These are phyloP conservation scores for Populus euphratica DNA, from an alignment of 345 rosid genomes.

Conservation along the genomic window DNA sequence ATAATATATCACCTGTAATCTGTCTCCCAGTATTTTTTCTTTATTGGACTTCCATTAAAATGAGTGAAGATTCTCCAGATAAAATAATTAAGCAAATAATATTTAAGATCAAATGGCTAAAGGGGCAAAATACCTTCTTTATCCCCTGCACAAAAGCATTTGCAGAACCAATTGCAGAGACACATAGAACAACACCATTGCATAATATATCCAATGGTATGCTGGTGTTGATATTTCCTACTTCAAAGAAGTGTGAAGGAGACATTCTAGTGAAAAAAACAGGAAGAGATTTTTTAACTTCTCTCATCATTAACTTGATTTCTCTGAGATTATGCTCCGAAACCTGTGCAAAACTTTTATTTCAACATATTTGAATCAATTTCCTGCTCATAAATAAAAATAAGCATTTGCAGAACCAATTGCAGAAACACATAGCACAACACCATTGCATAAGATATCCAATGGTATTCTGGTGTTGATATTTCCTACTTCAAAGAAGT, in stretches of 20 bases:
- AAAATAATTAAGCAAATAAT: not conserved
- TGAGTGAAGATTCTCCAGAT: not conserved
- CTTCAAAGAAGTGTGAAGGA: constrained; percentile 52
- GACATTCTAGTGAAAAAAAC: constrained; percentile 58
- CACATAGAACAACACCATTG: constrained; percentile 45
- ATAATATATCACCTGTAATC: not conserved
- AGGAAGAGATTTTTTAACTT: constrained; percentile 48
- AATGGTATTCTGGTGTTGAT: constrained; percentile 34
- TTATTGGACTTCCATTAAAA: not conserved
- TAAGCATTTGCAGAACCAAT: constrained; percentile 42
- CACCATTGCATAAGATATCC: constrained; percentile 28
- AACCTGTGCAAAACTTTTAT: constrained; percentile 42
- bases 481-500: constrained; percentile 50
- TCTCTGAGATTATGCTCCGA: constrained; percentile 38
- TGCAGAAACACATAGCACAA: constrained; percentile 66
- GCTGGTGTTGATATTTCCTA: constrained; percentile 32
- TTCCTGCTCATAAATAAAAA: not conserved
- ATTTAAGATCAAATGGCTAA: not conserved
- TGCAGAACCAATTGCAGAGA: constrained; percentile 77
- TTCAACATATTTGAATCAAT: not conserved
- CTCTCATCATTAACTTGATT: constrained; percentile 42
- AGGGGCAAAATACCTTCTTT: constrained; percentile 39
- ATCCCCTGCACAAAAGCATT: constrained; percentile 54
- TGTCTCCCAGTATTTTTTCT: not conserved
- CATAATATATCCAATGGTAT: constrained; percentile 37